phyloP scores from a whole-genome alignment of 495 filamentous ascomycete genomes.

The Sabuloglossum arenarium region DNA sequence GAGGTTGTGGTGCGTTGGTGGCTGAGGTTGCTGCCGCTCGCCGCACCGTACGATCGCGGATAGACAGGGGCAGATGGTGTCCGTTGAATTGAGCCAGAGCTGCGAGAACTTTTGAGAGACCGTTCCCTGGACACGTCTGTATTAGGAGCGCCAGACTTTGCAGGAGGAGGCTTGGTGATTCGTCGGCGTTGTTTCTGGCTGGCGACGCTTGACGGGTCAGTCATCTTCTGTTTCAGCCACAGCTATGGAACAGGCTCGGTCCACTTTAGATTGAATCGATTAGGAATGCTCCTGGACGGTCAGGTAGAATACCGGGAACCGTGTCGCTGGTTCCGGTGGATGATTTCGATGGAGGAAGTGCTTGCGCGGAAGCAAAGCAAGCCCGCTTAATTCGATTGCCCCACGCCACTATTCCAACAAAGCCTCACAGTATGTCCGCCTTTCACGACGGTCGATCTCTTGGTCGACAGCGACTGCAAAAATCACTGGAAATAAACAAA shows the following conservation, averaged over 20 bases:
- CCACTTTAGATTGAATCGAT: background rate
- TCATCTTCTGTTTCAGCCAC: slow-evolving; percentile 3
- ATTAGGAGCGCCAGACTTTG: background rate
- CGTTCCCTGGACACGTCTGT: slow-evolving; percentile 1
- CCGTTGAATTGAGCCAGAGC: slow-evolving; percentile 1
- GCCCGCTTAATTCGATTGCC: slow-evolving; percentile 1
- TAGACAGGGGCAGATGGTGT: slow-evolving; percentile 2
- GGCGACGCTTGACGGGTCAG: background rate
- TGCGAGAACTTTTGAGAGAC: slow-evolving; percentile 1
- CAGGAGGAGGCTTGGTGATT: slow-evolving; percentile 2
- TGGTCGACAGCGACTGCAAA: no score
- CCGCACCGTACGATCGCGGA: slow-evolving; percentile 2
- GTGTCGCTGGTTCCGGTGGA: background rate
- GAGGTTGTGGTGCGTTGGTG: slow-evolving; percentile 4
- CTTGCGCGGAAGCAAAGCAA: background rate
- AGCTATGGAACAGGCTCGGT: background rate
- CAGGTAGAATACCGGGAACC: background rate
- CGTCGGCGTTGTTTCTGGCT: slow-evolving; percentile 5
- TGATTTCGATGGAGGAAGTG: background rate
- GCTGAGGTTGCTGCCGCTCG: background rate
- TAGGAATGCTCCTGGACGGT: background rate
- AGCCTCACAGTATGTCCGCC: background rate
- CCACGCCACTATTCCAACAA: slow-evolving; percentile 2
- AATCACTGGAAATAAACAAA: background rate
- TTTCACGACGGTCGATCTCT: no score